Evolutionary conservation across 768 basidiomycete species (phyloP).

Genomic region (Leccinum disarticulatum): DNA sequence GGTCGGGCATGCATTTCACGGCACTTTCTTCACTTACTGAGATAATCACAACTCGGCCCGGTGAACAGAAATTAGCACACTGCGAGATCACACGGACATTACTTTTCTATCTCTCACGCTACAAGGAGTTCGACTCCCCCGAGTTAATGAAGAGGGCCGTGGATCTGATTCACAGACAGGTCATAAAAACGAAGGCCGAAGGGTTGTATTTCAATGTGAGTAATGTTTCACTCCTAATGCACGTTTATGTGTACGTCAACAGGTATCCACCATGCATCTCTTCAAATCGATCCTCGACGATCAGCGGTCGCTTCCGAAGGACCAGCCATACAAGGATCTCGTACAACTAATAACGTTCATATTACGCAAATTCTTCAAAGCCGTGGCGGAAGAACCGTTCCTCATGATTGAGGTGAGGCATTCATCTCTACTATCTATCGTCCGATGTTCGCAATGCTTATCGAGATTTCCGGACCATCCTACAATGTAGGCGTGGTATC

Average conservation of each 20-base stretch:
- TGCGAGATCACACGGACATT: conserved; percentile 84
- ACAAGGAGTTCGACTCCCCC: conserved; percentile 70
- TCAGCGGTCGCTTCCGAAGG: conserved; percentile 73
- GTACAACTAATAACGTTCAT: conserved; percentile 81
- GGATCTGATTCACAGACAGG: conserved; percentile 85
- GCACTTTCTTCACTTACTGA: conserved; percentile 16
- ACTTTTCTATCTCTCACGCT: conserved; percentile 77
- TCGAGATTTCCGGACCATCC: conserved; percentile 6
- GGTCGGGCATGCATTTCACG: conserved; percentile 16
- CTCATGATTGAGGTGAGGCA: conserved; percentile 79
- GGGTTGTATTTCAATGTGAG: conserved; percentile 92
- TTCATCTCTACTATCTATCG: conserved; percentile 27
- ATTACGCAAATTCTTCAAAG: conserved; percentile 93
- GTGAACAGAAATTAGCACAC: conserved; percentile 80
- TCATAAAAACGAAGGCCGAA: conserved; percentile 88
- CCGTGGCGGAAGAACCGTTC: conserved; percentile 79
- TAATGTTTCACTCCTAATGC: conserved; percentile 7
- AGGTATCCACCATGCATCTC: conserved; percentile 88
- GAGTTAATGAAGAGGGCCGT: conserved; percentile 92
- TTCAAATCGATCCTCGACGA: conserved; percentile 87
- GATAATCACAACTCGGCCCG: conserved; percentile 21
- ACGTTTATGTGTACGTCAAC: conserved; percentile 24
- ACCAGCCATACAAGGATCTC: conserved; percentile 81
- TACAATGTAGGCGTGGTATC: conserved; percentile 71
- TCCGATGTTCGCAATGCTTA: conserved; percentile 20